Conservation (phyloP, 257 asterid species). For the Rehmannia glutinosa region DNA sequence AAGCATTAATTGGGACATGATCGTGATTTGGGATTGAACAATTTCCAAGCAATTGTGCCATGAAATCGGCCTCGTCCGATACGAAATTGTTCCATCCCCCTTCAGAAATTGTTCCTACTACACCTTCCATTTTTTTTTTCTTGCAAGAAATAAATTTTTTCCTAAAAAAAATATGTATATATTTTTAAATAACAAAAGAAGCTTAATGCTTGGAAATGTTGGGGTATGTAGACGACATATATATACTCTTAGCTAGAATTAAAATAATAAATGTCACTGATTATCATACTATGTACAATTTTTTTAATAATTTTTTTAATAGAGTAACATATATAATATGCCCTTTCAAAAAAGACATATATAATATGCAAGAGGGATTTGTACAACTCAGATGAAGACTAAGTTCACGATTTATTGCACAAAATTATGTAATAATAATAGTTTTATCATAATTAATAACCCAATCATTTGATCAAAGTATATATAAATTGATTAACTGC, state of each 20-base stretch:
- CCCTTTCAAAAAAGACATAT: no score
- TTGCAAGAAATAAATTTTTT: background rate
- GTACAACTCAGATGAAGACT: slow-evolving; percentile 30
- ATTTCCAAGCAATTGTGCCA: slow-evolving; percentile 51
- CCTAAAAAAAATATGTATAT: no score
- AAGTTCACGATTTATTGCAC: no score
- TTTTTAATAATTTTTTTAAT: no score
- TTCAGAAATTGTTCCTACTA: slow-evolving; percentile 28
- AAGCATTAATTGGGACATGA: slow-evolving; percentile 5
- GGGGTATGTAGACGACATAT: slow-evolving; percentile 18
- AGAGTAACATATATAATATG: no score
- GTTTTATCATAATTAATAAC: no score
- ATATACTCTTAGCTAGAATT: slow-evolving; percentile 26
- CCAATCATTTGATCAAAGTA: no score
- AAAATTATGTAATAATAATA: no score
- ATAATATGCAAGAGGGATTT: background rate
- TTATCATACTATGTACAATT: background rate
- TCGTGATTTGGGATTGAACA: slow-evolving; percentile 35
- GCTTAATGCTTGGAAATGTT: slow-evolving; percentile 15
- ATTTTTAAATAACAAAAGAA: slow-evolving; percentile 1
- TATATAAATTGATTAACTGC: slow-evolving; percentile 19
- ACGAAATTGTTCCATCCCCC: slow-evolving; percentile 51
- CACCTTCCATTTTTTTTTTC: slow-evolving; percentile 42
- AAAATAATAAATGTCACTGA: background rate
- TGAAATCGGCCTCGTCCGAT: slow-evolving; percentile 54